A percentile compares a stretch with the other conserved stretches of the same genome.
Evolutionary conservation across 345 rosid species (phyloP).

Genomic region (Eucalyptus virginea): DNA sequence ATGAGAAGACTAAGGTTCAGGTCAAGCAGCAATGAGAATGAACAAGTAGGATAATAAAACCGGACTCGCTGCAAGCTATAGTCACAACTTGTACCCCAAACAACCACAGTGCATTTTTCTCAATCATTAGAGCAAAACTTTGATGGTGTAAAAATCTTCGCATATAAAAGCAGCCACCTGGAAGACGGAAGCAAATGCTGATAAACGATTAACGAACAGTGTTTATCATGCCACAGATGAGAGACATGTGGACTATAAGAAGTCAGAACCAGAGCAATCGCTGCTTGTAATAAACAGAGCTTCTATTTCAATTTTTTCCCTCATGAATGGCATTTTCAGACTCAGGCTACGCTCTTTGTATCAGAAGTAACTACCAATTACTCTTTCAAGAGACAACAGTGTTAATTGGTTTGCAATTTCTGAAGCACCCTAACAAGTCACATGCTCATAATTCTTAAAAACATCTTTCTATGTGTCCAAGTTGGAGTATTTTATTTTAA

Average conservation of each 20-base stretch:
- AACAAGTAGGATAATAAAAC: not conserved
- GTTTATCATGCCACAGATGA: not conserved
- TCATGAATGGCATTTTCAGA: not conserved
- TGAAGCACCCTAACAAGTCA: not conserved
- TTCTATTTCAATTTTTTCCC: not conserved
- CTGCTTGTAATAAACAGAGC: not conserved
- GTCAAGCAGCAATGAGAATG: not conserved
- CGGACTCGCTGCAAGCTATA: not conserved
- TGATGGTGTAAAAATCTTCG: not conserved
- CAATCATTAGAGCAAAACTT: not conserved
- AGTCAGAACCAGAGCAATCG: not conserved
- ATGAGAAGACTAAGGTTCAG: not conserved
- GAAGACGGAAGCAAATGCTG: not conserved
- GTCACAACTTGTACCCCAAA: not conserved
- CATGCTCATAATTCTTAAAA: not conserved
- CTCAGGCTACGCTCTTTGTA: not conserved
- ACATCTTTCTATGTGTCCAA: not conserved
- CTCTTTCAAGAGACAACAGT: not conserved
- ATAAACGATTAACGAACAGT: not conserved
- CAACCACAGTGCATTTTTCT: not conserved
- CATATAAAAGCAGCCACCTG: not conserved
- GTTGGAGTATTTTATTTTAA: not conserved
- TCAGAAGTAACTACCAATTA: not conserved
- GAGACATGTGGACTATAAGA: not conserved
- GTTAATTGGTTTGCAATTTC: not conserved